Percentiles rank a stretch among this genome's conserved stretches.
Evolutionary conservation across 495 filamentous ascomycete species (phyloP).

Genomic region (Articulospora tetracladia): DNA sequence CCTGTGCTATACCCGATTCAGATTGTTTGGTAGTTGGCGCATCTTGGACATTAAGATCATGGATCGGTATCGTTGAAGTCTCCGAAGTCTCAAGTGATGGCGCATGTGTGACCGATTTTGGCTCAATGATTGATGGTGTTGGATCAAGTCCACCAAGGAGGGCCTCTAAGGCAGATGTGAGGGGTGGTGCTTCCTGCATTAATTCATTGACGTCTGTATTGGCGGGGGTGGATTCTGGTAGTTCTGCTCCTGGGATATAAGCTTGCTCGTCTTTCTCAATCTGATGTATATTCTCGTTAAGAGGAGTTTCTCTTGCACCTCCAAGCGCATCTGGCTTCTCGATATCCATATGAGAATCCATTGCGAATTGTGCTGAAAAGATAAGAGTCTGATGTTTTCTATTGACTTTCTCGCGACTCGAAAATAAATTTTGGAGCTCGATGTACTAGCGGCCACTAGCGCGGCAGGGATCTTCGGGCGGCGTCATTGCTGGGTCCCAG

Average conservation of each 20-base stretch:
- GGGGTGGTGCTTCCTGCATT: conserved; percentile 12
- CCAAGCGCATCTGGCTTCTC: conserved; percentile 14
- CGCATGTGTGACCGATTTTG: background rate
- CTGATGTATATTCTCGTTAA: background rate
- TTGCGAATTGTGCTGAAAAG: conserved; percentile 7
- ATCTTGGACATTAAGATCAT: background rate
- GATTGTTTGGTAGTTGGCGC: background rate
- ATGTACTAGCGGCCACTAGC: background rate
- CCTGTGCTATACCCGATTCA: background rate
- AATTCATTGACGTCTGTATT: background rate
- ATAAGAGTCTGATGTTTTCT: background rate
- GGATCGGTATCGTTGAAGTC: background rate
- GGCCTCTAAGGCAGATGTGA: conserved; percentile 43
- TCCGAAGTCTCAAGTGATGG: background rate
- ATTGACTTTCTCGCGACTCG: background rate
- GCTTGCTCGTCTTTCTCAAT: conserved; percentile 1
- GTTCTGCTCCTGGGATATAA: background rate
- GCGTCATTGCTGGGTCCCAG: conserved; percentile 5
- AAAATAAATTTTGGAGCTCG: conserved; percentile 1
- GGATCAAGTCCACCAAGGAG: conserved; percentile 36
- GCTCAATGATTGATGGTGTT: background rate
- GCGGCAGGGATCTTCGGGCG: background rate
- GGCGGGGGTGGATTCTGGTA: background rate
- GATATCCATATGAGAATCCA: conserved; percentile 15
- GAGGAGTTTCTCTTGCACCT: conserved; percentile 3